Conservation (phyloP, 352 stramenopile genomes). For the Globisporangium takayamanum region DNA sequence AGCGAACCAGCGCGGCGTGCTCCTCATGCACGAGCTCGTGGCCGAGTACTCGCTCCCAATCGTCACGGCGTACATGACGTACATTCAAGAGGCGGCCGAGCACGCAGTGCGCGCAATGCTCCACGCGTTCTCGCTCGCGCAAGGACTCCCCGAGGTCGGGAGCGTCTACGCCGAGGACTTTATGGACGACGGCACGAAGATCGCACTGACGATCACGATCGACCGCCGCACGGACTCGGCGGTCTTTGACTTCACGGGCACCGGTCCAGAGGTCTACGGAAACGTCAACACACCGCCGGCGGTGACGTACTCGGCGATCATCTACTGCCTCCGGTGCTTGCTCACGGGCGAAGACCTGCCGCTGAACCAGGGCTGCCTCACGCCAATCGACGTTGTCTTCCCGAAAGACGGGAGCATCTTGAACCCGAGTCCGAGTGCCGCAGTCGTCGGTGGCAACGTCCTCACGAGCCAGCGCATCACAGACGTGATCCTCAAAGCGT, state of each 20-base stretch:
- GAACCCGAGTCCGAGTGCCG: constrained; percentile 93
- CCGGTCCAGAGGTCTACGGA: constrained; percentile 94
- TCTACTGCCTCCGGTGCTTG: constrained; percentile 97
- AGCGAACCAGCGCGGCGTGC: constrained; percentile 95
- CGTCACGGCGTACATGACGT: constrained; percentile 98
- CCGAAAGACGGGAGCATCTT: constrained; percentile 89
- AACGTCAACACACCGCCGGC: constrained; percentile 98
- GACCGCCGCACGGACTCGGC: constrained; percentile 87
- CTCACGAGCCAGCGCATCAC: constrained; percentile 97
- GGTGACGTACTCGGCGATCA: constrained; percentile 98
- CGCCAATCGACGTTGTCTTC: constrained; percentile 95
- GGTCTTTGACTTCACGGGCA: constrained; percentile 97
- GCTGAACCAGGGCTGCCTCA: constrained; percentile 96
- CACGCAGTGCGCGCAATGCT: constrained; percentile 95
- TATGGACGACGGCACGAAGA: constrained; percentile 98
- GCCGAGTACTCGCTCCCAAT: constrained; percentile 92
- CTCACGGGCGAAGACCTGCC: constrained; percentile 92
- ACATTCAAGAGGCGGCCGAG: constrained; percentile 96
- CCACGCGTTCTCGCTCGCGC: constrained; percentile 86
- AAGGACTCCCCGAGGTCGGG: constrained; percentile 70
- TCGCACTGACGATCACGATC: constrained; percentile 95
- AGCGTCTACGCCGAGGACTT: constrained; percentile 94
- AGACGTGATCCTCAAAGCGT: constrained; percentile 97
- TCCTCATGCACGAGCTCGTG: constrained; percentile 93
- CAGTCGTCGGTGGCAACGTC: constrained; percentile 98